Conservation (phyloP, 1,284 basidiomycete genomes). For the Cryptococcus sp. region DNA sequence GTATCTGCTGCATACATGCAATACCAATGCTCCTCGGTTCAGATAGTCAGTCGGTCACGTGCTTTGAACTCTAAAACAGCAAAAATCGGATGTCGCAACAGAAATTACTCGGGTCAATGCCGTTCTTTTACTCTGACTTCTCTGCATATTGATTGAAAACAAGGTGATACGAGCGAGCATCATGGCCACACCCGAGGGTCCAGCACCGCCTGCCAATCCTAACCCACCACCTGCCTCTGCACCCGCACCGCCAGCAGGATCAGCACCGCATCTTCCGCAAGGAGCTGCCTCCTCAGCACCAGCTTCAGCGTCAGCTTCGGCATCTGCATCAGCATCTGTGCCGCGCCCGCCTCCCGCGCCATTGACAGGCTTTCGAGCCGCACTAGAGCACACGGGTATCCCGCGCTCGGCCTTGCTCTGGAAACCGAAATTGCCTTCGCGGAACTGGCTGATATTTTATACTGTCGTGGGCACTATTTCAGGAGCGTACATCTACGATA, state of each 20-base stretch:
- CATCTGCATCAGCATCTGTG: slow-evolving; percentile 1
- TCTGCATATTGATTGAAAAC: too few relatives aligned
- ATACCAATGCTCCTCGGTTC: too few relatives aligned
- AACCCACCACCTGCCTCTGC: background rate
- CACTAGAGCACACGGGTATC: slow-evolving; percentile 56
- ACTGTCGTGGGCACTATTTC: slow-evolving; percentile 68
- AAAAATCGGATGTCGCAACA: too few relatives aligned
- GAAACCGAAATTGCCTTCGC: slow-evolving; percentile 68
- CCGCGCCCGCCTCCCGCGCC: slow-evolving; percentile 17
- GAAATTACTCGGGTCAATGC: too few relatives aligned
- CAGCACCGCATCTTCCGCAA: too few relatives aligned
- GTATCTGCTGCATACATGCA: too few relatives aligned
- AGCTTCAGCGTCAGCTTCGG: too few relatives aligned
- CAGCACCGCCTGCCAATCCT: background rate
- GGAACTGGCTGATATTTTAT: slow-evolving; percentile 88
- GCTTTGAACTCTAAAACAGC: too few relatives aligned
- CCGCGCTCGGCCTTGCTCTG: slow-evolving; percentile 54
- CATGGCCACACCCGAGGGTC: background rate
- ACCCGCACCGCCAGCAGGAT: background rate
- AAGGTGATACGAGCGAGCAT: too few relatives aligned
- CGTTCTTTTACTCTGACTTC: too few relatives aligned
- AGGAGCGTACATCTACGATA: slow-evolving; percentile 81
- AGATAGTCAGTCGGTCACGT: too few relatives aligned
- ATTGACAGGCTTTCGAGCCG: slow-evolving; percentile 43
- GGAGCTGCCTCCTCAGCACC: too few relatives aligned